phyloP scores from a whole-genome alignment of 2,329 filamentous ascomycete species.

The Dactylellina drechsleri region DNA sequence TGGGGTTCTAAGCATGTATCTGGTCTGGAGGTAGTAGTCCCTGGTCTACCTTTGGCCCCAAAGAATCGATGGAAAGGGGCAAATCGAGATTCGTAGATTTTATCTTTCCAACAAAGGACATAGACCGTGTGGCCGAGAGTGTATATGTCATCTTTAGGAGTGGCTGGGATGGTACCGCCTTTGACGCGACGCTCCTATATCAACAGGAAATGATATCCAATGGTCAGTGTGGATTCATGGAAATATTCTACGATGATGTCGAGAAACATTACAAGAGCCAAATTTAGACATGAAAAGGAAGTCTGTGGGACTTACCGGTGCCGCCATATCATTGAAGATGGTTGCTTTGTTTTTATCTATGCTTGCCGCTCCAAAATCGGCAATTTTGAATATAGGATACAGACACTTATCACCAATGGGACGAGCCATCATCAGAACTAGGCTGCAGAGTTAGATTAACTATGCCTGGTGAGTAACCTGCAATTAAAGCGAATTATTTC shows the following conservation, averaged over 20 bases:
- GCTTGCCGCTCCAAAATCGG: constrained; percentile 23
- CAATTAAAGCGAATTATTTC: background rate
- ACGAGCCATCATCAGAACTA: constrained; percentile 27
- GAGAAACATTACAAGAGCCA: background rate
- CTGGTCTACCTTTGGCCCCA: background rate
- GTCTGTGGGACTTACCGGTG: constrained; percentile 13
- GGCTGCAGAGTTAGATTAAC: background rate
- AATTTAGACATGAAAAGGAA: background rate
- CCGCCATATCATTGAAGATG: background rate
- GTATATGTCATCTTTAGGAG: constrained; percentile 25
- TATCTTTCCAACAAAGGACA: background rate
- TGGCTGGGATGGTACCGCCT: background rate
- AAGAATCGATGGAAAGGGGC: too few relatives aligned
- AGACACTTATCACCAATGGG: constrained; percentile 12
- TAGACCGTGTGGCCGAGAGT: constrained; percentile 29
- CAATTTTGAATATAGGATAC: constrained; percentile 40
- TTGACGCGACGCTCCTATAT: constrained; percentile 18
- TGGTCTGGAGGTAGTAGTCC: background rate
- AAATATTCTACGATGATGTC: background rate
- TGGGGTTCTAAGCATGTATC: background rate
- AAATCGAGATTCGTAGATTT: background rate
- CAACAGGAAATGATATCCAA: too few relatives aligned
- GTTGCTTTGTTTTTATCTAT: background rate
- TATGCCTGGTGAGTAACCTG: background rate
- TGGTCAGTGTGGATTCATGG: background rate